Evolutionary conservation across 2,329 filamentous ascomycete genomes (phyloP).

Genomic region (Cladobotryum mycophilum): DNA sequence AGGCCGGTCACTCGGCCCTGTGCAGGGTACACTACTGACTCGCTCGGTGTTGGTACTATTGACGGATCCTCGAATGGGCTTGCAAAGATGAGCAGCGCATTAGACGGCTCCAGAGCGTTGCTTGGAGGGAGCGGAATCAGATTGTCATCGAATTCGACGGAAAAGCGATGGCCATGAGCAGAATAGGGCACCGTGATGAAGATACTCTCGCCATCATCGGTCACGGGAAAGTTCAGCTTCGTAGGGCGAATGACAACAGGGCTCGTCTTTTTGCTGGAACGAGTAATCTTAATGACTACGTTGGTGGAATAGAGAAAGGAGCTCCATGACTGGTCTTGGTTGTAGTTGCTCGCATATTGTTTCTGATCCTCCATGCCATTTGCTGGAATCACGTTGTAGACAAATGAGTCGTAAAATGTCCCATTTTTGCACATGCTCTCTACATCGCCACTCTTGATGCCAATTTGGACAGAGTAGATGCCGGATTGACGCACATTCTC

Average conservation of each 20-base stretch:
- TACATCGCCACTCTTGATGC: not conserved
- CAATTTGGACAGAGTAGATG: slow-evolving; percentile 13
- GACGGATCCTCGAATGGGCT: slow-evolving; percentile 20
- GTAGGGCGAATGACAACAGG: slow-evolving; percentile 23
- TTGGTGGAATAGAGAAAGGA: not conserved
- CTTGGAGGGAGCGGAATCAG: slow-evolving; percentile 21
- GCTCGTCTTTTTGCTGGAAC: slow-evolving; percentile 10
- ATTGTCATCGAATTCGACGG: slow-evolving; percentile 27
- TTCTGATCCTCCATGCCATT: slow-evolving; percentile 31
- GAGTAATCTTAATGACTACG: slow-evolving; percentile 18
- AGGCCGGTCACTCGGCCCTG: slow-evolving; percentile 11
- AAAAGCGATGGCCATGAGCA: slow-evolving; percentile 22
- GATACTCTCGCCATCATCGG: slow-evolving; percentile 15
- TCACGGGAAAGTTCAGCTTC: slow-evolving; percentile 18
- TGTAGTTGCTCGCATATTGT: slow-evolving; percentile 22
- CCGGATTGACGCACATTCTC: slow-evolving; percentile 17
- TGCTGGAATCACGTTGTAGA: slow-evolving; percentile 30
- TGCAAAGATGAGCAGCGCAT: slow-evolving; percentile 27
- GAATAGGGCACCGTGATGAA: slow-evolving; percentile 23
- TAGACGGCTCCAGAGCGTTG: slow-evolving; percentile 20
- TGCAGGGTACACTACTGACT: slow-evolving; percentile 6
- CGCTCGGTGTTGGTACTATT: slow-evolving; percentile 10
- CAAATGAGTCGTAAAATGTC: slow-evolving; percentile 25
- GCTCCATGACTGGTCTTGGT: slow-evolving; percentile 10
- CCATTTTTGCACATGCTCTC: too few relatives aligned